Conservation (phyloP, 2,329 filamentous ascomycete genomes). For the Huntiella omanensis region DNA sequence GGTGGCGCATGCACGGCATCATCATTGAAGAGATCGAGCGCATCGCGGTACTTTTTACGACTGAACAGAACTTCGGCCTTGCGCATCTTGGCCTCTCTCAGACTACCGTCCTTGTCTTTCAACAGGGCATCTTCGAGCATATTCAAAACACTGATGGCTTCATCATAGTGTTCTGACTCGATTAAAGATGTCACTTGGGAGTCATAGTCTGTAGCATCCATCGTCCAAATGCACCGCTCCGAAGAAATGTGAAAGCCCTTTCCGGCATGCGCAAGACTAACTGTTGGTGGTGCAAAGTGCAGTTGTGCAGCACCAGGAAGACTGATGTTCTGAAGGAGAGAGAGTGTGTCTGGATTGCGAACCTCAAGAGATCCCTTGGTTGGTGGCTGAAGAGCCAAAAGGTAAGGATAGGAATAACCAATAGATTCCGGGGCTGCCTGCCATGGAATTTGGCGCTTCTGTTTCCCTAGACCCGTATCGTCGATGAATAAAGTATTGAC, state of each 20-base stretch:
- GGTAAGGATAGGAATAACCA: conserved; percentile 92
- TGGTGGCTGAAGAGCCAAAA: conserved; percentile 68
- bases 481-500: conserved; percentile 90
- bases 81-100: conserved; percentile 74
- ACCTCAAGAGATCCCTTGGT: conserved; percentile 76
- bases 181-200: conserved; percentile 72
- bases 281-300: conserved; percentile 81
- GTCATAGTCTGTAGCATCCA: conserved; percentile 85
- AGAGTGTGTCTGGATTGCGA: conserved; percentile 78
- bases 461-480: conserved; percentile 59
- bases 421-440: conserved; percentile 70
- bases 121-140: conserved; percentile 89
- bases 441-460: conserved; percentile 87
- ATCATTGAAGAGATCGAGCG: conserved; percentile 71
- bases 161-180: conserved; percentile 56
- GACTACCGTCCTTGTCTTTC: conserved; percentile 58
- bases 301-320: conserved; percentile 68
- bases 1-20: conserved; percentile 79
- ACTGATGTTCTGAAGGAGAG: conserved; percentile 67
- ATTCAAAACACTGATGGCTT: conserved; percentile 71
- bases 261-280: conserved; percentile 84
- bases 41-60: conserved; percentile 62
- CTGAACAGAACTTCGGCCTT: conserved; percentile 79
- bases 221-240: conserved; percentile 84
- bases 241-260: conserved; percentile 92